These are phyloP conservation scores for Lavandula angustifolia DNA, from an alignment of 257 asterid genomes.

Conservation along the genomic window DNA sequence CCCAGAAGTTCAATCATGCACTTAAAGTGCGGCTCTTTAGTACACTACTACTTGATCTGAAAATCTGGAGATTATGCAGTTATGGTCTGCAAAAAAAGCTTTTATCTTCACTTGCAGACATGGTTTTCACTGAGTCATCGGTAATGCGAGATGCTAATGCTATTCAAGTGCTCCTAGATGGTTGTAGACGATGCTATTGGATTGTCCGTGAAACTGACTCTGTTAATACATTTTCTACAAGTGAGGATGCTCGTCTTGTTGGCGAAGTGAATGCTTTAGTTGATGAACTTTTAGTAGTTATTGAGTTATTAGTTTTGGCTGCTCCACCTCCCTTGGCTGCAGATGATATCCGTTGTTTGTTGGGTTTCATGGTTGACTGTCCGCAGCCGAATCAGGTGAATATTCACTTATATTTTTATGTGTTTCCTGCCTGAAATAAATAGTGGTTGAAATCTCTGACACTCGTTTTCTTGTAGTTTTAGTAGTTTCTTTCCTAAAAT, in stretches of 20 bases:
- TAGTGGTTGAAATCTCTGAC: conserved; percentile 8
- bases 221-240: conserved; percentile 61
- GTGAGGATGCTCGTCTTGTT: conserved; percentile 60
- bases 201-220: conserved; percentile 82
- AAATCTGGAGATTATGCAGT: conserved; percentile 96
- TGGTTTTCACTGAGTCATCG: conserved; percentile 90
- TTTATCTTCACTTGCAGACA: conserved; percentile 94
- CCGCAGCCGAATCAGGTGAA: conserved; percentile 97
- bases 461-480: conserved; percentile 17
- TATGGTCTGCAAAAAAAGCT: conserved; percentile 96
- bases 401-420: conserved; percentile 7
- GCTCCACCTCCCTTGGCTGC: conserved; percentile 83
- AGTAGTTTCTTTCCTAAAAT: conserved; percentile 4
- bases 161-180: conserved; percentile 96
- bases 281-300: conserved; percentile 94
- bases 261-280: conserved; percentile 99
- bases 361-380: conserved; percentile 96
- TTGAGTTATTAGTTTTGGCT: conserved; percentile 85
- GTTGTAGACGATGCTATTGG: conserved; percentile 98
- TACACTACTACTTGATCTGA: conserved; percentile 84
- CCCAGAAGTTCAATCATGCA: conserved; percentile 76
- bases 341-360: conserved; percentile 83
- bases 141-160: conserved; percentile 98
- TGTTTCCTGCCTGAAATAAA: conserved; percentile 23
- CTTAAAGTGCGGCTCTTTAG: conserved; percentile 95